Conservation (phyloP, 768 basidiomycete genomes). For the Boletus sensibilis region DNA sequence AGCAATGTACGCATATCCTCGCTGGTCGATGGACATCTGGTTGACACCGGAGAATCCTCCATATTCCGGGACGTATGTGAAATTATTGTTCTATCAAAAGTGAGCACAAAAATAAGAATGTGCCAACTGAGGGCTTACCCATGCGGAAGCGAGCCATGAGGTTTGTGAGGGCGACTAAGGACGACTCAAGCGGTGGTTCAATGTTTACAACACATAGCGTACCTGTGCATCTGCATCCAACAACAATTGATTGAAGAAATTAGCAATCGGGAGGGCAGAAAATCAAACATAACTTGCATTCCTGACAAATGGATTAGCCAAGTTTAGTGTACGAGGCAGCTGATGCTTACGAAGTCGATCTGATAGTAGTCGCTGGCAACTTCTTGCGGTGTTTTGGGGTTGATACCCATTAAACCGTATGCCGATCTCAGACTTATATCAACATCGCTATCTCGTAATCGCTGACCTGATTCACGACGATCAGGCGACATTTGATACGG, state of each 20-base stretch:
- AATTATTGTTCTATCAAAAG: slow-evolving; percentile 54
- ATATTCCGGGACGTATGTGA: slow-evolving; percentile 48
- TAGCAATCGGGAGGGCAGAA: neutral
- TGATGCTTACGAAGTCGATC: slow-evolving; percentile 37
- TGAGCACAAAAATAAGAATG: slow-evolving; percentile 2
- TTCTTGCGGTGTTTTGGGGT: slow-evolving; percentile 44
- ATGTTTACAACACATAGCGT: neutral
- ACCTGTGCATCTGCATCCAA: slow-evolving; percentile 33
- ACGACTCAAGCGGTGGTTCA: slow-evolving; percentile 27
- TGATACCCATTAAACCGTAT: slow-evolving; percentile 50
- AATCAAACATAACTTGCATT: slow-evolving; percentile 24
- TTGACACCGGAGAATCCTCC: slow-evolving; percentile 62
- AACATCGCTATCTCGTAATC: slow-evolving; percentile 33
- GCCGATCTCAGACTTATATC: slow-evolving; percentile 55
- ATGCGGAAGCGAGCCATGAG: slow-evolving; percentile 61
- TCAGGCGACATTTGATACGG: slow-evolving; percentile 40
- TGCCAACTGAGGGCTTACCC: slow-evolving; percentile 40
- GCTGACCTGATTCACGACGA: slow-evolving; percentile 7
- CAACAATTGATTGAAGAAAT: too few species aligned
- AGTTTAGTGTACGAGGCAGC: neutral
- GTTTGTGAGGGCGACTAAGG: slow-evolving; percentile 60
- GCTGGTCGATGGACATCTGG: slow-evolving; percentile 54
- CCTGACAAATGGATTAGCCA: slow-evolving; percentile 19
- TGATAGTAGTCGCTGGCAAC: slow-evolving; percentile 58
- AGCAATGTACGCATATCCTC: slow-evolving; percentile 58